Base-by-base conservation (phyloP, 805 yeast species). In the Yamadazyma olivae region DNA sequence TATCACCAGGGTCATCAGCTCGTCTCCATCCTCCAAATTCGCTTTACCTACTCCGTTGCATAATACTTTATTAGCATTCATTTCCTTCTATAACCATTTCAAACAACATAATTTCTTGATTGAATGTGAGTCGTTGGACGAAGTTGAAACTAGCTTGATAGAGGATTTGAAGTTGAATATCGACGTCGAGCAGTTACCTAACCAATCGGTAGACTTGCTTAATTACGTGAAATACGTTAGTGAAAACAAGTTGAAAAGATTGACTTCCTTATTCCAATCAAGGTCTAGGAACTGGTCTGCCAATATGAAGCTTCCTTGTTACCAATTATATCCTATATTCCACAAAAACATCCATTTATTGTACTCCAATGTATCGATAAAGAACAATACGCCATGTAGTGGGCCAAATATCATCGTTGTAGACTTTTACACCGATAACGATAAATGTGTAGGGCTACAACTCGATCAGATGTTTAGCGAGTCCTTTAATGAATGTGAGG, bases 371-470 rank as follows among this genome's bases (percentile, higher is more conserved):
- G 91, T 89, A 0, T 84, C 91, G 3, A 76, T 81, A 6, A 83
- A 81, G 49, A 83, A 87, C 27, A 84, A 95, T 0, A 88, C 95
- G 0, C 97, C 97, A 0, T 93, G 99, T 51, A 67, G 80, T 27
- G 98, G 98, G 0, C 99, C 99, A 0, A 87, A 79, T 37, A 67
- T 79, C n/a, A 79, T 86, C 22, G 77, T 81, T 1, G 81, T 90
- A 32, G 96, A 90, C 43, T 95, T 74, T 52, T 93, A 91, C 54
- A 79, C 95, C 67, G 96, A 88, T 32, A 85, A 82, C 39, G 99
- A 95, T 56, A 82, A 84, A 53, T 81, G 95, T 7, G 60, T 95
- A 28, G 99, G 99, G 1, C 86, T 85, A 49, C 88, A 81, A 47
- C 77, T 93, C 28, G 97, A 95, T 51, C 84, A 82, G 36, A 69